Conservation (phyloP, 2,329 filamentous ascomycete species). For the Scopulariopsis brevicaulis region DNA sequence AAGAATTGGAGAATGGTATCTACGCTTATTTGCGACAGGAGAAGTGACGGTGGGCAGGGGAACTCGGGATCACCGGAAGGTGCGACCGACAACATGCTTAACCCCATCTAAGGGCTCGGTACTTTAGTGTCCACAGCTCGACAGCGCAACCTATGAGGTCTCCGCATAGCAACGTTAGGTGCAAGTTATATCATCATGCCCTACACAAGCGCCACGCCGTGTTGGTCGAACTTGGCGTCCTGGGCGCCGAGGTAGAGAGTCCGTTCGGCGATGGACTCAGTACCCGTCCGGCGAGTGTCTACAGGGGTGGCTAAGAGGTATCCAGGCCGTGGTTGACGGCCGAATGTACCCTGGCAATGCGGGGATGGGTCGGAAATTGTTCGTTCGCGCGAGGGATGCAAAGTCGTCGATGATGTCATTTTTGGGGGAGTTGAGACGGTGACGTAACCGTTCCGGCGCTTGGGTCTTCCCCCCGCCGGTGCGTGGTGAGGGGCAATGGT, state of each 20-base stretch:
- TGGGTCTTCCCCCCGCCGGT: background rate
- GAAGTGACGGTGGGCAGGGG: background rate
- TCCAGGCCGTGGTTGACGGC: background rate
- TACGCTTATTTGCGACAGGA: background rate
- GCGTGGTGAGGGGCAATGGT: no score
- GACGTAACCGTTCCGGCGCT: background rate
- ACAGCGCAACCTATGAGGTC: background rate
- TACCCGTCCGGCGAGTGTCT: background rate
- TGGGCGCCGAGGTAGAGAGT: background rate
- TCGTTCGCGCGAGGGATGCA: slow-evolving; percentile 13
- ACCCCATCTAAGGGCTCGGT: background rate
- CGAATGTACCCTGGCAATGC: background rate
- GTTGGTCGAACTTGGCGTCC: background rate
- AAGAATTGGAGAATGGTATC: background rate
- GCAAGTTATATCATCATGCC: background rate
- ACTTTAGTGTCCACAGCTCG: background rate
- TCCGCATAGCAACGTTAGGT: background rate
- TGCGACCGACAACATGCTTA: background rate
- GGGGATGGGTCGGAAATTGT: background rate
- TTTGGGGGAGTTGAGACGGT: background rate
- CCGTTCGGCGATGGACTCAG: background rate
- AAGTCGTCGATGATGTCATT: slow-evolving; percentile 2
- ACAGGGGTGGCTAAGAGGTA: no score
- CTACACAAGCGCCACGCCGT: background rate
- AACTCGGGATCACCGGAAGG: background rate